These are phyloP conservation scores for Ophiostoma populinum DNA, from an alignment of 2,329 filamentous ascomycete genomes.

Conservation along the genomic window DNA sequence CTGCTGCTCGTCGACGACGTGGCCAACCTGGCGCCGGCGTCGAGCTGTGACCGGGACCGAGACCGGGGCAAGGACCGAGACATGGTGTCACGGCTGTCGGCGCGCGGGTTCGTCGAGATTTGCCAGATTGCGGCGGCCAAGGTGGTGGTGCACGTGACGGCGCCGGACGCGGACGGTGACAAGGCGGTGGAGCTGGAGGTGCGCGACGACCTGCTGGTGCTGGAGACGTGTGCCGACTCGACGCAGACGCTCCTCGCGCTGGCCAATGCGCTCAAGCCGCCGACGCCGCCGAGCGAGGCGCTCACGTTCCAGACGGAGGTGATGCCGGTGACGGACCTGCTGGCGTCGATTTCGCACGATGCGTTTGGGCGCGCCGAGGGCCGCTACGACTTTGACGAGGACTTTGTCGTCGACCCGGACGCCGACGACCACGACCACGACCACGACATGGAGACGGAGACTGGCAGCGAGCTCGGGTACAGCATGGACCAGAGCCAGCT, in stretches of 20 bases:
- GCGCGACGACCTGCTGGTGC: conserved; percentile 67
- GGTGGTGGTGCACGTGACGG: conserved; percentile 42
- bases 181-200: conserved; percentile 65
- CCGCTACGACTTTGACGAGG: conserved; percentile 45
- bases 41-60: too few relatives aligned
- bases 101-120: conserved; percentile 67
- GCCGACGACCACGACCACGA: conserved; percentile 27
- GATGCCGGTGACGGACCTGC: conserved; percentile 70
- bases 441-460: conserved; percentile 14
- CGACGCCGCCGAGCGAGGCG: conserved; percentile 63
- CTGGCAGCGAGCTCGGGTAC: conserved; percentile 13
- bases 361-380: conserved; percentile 50
- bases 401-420: conserved; percentile 38
- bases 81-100: conserved; percentile 39
- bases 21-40: conserved; percentile 22
- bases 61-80: too few relatives aligned
- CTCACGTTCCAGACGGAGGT: conserved; percentile 77
- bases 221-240: conserved; percentile 94
- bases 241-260: conserved; percentile 78
- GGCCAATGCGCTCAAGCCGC: conserved; percentile 64
- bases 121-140: conserved; percentile 75
- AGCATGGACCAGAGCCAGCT: conserved; percentile 3
- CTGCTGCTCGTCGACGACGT: conserved; percentile 70
- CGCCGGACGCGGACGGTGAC: conserved; percentile 32
- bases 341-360: conserved; percentile 79